phyloP scores from a whole-genome alignment of 2,329 filamentous ascomycete species.

The Calonectria multiphialidica region DNA sequence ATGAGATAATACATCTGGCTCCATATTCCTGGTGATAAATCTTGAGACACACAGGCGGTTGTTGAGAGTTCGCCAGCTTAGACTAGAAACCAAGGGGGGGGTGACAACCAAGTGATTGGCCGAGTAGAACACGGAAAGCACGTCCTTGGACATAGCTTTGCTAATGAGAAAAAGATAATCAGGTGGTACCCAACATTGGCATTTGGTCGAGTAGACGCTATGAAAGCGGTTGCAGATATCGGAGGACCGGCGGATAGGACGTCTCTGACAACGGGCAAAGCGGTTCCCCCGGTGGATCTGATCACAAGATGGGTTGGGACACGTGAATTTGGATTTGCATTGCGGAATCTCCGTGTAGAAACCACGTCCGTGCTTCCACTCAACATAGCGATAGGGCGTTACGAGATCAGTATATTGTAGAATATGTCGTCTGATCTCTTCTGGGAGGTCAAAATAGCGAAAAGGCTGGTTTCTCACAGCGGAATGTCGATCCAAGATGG shows the following conservation, averaged over 20 bases:
- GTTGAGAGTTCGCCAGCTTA: not conserved
- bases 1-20: not conserved
- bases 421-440: constrained; percentile 87
- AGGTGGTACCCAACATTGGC: not conserved
- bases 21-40: not conserved
- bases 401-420: constrained; percentile 71
- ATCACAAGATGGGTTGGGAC: not conserved
- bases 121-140: not conserved
- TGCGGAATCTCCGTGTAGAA: not conserved
- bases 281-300: not conserved
- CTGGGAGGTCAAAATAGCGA: constrained; percentile 73
- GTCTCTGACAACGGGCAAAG: not conserved
- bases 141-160: not conserved
- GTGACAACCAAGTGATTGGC: not conserved
- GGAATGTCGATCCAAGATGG: not conserved
- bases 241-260: too few relatives aligned
- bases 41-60: not conserved
- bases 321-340: not conserved
- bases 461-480: not conserved
- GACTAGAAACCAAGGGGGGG: not conserved
- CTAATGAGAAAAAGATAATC: not conserved
- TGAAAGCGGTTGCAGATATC: not conserved
- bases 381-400: not conserved
- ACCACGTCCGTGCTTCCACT: not conserved
- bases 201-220: not conserved